phyloP scores from a whole-genome alignment of 176 grass and related monocot species.

The Musa beccarii region DNA sequence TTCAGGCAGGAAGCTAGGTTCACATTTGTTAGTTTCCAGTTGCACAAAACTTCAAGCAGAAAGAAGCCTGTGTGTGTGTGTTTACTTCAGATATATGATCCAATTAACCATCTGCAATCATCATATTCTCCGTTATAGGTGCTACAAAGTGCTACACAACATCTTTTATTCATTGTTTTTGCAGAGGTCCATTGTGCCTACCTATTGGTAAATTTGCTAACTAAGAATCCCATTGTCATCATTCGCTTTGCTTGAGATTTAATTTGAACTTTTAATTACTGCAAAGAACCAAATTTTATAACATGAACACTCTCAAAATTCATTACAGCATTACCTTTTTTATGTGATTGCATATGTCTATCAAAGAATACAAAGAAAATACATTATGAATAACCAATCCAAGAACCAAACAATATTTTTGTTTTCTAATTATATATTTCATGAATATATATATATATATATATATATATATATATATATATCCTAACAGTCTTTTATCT shows the following conservation, averaged over 20 bases:
- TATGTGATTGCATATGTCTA: not conserved
- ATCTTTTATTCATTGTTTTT: not conserved
- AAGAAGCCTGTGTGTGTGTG: not conserved
- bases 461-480: not conserved
- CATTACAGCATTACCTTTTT: not conserved
- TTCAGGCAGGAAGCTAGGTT: not conserved
- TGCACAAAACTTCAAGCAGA: not conserved
- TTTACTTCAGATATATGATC: not conserved
- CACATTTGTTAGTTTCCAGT: not conserved
- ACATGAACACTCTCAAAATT: not conserved
- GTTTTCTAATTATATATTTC: not conserved
- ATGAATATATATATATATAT: not conserved
- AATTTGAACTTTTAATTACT: not conserved
- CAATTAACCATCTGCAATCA: not conserved
- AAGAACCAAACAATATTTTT: not conserved
- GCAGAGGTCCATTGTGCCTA: not conserved
- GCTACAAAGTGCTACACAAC: not conserved
- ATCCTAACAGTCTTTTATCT: not conserved
- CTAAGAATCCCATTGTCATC: not conserved
- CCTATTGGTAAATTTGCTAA: not conserved
- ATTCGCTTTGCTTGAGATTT: not conserved
- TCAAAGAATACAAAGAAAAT: not conserved
- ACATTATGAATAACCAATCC: not conserved
- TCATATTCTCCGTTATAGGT: not conserved
- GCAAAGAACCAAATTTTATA: not conserved